These are phyloP conservation scores for Geotrichum australiense DNA, from an alignment of 1,139 yeast genomes.

Conservation along the genomic window DNA sequence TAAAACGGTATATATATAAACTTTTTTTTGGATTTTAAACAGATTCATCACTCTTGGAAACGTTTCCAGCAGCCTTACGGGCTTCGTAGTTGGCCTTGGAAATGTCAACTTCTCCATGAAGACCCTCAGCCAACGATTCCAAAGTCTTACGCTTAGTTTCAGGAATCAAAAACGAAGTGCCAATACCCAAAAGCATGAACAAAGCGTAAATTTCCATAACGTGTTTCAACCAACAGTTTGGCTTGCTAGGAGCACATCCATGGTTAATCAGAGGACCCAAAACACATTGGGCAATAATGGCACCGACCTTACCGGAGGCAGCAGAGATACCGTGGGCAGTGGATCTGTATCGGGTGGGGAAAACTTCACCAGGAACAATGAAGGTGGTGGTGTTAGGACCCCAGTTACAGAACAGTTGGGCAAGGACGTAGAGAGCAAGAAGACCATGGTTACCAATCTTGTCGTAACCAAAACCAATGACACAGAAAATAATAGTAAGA, in stretches of 20 bases:
- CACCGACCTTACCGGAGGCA: slow-evolving; percentile 93
- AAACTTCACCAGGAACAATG: slow-evolving; percentile 91
- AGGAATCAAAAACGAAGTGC: slow-evolving; percentile 61
- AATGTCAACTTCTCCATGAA: slow-evolving; percentile 67
- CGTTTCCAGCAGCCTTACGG: too few species aligned
- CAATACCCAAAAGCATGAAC: slow-evolving; percentile 76
- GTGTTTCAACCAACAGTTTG: slow-evolving; percentile 77
- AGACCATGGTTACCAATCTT: slow-evolving; percentile 42
- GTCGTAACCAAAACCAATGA: slow-evolving; percentile 57
- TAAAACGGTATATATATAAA: too few species aligned
- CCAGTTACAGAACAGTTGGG: slow-evolving; percentile 62
- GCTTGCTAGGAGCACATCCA: slow-evolving; percentile 53
- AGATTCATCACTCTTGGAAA: too few species aligned
- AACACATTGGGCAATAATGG: slow-evolving; percentile 63
- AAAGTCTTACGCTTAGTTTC: slow-evolving; percentile 87
- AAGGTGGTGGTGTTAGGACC: slow-evolving; percentile 95
- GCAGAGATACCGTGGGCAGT: slow-evolving; percentile 98
- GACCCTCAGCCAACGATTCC: slow-evolving; percentile 69
- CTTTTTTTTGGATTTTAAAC: too few species aligned
- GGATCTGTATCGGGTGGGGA: slow-evolving; percentile 96
- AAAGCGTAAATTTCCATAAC: slow-evolving; percentile 90
- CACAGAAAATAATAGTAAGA: slow-evolving; percentile 51
- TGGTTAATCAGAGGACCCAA: slow-evolving; percentile 77
- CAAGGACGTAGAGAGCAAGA: slow-evolving; percentile 56
- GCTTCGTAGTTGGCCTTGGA: slow-evolving; percentile 31